A percentile compares a stretch with the other conserved stretches of the same genome.
phyloP scores from a whole-genome alignment of 2,329 filamentous ascomycete genomes.

The Scytalidium lignicola region DNA sequence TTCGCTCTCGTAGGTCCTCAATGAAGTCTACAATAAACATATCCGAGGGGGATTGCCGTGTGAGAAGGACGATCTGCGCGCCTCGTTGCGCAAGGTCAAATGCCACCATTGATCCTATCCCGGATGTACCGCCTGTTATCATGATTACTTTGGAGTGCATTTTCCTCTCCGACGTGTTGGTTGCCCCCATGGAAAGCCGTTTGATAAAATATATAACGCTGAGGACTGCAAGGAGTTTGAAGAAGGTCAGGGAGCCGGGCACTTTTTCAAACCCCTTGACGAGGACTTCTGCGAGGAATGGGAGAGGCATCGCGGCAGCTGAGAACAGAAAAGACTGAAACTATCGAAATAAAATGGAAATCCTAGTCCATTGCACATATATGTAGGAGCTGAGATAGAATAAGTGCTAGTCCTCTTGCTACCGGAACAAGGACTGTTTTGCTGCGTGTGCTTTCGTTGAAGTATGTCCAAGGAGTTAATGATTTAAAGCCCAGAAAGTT shows the following conservation, averaged over 20 bases:
- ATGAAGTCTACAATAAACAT: conserved; percentile 90
- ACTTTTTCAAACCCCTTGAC: conserved; percentile 7
- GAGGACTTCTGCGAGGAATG: conserved; percentile 21
- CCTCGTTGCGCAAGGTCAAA: conserved; percentile 72
- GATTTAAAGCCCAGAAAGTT: neutral
- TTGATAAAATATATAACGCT: conserved; percentile 58
- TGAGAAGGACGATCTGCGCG: conserved; percentile 86
- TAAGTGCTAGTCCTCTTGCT: neutral
- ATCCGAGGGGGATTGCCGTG: conserved; percentile 74
- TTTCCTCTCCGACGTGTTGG: conserved; percentile 69
- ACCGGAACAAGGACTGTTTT: neutral
- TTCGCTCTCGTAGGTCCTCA: conserved; percentile 72
- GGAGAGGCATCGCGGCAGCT: conserved; percentile 24
- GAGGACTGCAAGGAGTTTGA: conserved; percentile 46
- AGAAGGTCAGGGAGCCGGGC: conserved; percentile 37
- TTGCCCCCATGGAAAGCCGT: conserved; percentile 69
- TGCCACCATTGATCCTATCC: conserved; percentile 76
- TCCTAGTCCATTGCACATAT: neutral
- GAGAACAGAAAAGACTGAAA: neutral
- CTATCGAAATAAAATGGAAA: neutral
- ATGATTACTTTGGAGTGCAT: conserved; percentile 94
- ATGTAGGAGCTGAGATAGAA: neutral
- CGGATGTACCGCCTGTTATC: conserved; percentile 90
- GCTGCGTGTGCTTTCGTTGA: too few relatives aligned
- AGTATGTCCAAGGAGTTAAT: too few relatives aligned